phyloP scores from a whole-genome alignment of 1,284 basidiomycete genomes.

The Coniferiporia sulphurascens region DNA sequence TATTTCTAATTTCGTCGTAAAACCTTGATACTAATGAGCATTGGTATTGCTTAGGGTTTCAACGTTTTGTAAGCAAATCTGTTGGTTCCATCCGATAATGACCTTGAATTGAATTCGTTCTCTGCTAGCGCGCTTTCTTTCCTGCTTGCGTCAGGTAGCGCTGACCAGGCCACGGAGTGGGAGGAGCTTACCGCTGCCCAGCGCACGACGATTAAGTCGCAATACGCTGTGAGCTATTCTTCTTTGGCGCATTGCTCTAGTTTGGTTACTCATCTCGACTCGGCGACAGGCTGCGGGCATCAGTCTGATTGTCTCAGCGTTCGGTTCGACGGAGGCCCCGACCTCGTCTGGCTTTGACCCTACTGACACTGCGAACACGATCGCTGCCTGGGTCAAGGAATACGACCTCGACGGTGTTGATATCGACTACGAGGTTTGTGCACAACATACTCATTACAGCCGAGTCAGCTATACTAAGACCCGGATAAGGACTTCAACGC shows the following conservation, averaged over 20 bases:
- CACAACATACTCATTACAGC: background rate
- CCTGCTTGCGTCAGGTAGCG: conserved; percentile 43
- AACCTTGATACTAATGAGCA: background rate
- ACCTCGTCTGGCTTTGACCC: conserved; percentile 39
- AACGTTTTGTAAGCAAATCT: conserved; percentile 7
- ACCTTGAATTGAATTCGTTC: conserved; percentile 37
- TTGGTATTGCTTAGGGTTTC: conserved; percentile 1
- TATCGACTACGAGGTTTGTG: conserved; percentile 46
- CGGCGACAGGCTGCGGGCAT: conserved; percentile 39
- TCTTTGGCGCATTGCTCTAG: background rate
- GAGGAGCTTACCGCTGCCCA: conserved; percentile 34
- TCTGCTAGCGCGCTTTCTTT: conserved; percentile 41
- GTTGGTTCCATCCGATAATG: background rate
- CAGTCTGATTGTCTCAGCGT: conserved; percentile 50
- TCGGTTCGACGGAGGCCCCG: conserved; percentile 50
- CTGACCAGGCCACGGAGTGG: conserved; percentile 45
- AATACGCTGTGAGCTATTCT: conserved; percentile 38
- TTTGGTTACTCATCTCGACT: background rate
- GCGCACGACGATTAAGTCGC: conserved; percentile 38
- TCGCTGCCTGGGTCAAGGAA: conserved; percentile 45
- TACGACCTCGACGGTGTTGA: conserved; percentile 53
- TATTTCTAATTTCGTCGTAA: background rate
- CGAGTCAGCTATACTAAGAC: background rate
- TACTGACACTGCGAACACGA: conserved; percentile 36
- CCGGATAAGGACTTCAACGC: conserved; percentile 23